Conservation (phyloP, 169 alveolate species). For the Eimeria necatrix region DNA sequence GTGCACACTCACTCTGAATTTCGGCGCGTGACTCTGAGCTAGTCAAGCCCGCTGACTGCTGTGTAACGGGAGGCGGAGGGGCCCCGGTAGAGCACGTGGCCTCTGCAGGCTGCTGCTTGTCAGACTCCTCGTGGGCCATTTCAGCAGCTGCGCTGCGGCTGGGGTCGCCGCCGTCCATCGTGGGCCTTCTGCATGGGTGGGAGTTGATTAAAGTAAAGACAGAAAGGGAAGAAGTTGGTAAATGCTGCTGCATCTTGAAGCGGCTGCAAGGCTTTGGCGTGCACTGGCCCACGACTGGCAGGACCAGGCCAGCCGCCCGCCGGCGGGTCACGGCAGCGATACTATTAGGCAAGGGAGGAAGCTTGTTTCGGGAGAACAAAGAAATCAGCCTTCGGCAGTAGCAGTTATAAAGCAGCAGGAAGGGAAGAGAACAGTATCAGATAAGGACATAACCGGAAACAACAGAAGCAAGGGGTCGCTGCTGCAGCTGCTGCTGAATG, state of each 20-base stretch:
- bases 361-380: neutral
- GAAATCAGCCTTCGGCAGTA: neutral
- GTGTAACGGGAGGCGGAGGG: neutral
- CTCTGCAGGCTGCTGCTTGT: neutral
- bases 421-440: neutral
- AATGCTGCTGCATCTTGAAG: neutral
- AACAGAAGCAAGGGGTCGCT: too few relatives aligned
- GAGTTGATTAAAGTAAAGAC: neutral
- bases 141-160: neutral
- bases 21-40: neutral
- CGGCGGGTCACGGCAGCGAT: neutral
- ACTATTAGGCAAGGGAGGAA: neutral
- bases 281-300: neutral
- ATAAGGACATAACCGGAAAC: neutral
- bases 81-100: neutral
- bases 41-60: neutral
- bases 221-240: neutral
- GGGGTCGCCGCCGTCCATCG: neutral
- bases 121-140: neutral
- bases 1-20: neutral
- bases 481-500: too few relatives aligned
- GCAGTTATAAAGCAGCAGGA: neutral
- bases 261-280: neutral
- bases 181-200: neutral
- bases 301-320: constrained; percentile 13